Percentiles rank a stretch among this genome's conserved stretches.
Evolutionary conservation across 352 stramenopile genomes (phyloP).

Genomic region (Sclerospora graminicola): DNA sequence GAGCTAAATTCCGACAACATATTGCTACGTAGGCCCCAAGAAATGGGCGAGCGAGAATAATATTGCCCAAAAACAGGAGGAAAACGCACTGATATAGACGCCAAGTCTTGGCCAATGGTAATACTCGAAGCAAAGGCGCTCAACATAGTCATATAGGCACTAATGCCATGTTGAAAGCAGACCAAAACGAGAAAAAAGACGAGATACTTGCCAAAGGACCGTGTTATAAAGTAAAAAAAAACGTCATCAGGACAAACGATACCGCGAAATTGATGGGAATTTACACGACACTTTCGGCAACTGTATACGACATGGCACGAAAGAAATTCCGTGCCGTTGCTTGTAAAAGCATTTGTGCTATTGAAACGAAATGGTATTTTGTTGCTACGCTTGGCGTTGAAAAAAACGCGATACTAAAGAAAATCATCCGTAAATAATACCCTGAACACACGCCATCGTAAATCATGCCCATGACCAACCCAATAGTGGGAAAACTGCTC

Average conservation of each 20-base stretch:
- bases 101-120: constrained; percentile 36
- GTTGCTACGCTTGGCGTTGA: constrained; percentile 64
- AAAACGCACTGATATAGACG: constrained; percentile 48
- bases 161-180: constrained; percentile 62
- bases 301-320: constrained; percentile 66
- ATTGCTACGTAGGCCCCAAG: constrained; percentile 41
- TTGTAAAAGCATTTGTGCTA: constrained; percentile 86
- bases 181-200: constrained; percentile 71
- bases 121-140: constrained; percentile 48
- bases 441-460: constrained; percentile 44
- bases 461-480: constrained; percentile 69
- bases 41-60: constrained; percentile 53
- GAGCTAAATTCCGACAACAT: constrained; percentile 61
- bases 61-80: constrained; percentile 67
- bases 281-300: constrained; percentile 53
- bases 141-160: constrained; percentile 54
- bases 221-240: constrained; percentile 86
- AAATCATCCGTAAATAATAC: constrained; percentile 66
- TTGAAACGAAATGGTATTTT: constrained; percentile 62
- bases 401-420: constrained; percentile 59
- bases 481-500: constrained; percentile 72
- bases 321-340: constrained; percentile 87
- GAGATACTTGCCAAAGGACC: constrained; percentile 56
- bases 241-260: constrained; percentile 41
- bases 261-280: constrained; percentile 64